Percentiles rank a stretch among this genome's conserved stretches.
These are phyloP conservation scores for Glaciozyma martinii DNA, from an alignment of 768 basidiomycete species.

Conservation along the genomic window DNA sequence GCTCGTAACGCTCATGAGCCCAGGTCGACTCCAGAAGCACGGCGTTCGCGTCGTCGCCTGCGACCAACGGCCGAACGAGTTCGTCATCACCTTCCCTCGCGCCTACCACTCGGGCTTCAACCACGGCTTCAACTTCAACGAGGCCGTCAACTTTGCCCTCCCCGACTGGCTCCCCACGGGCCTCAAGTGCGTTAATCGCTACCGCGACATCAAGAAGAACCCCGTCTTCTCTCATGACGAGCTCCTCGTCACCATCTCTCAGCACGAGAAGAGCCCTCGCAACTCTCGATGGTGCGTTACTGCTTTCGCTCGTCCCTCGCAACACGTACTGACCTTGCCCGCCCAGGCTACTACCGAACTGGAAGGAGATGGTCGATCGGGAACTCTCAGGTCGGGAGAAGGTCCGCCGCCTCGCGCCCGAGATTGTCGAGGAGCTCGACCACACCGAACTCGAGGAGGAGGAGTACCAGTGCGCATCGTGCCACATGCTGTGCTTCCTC, in stretches of 20 bases:
- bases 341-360: slow-evolving; percentile 67
- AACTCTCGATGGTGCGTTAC: slow-evolving; percentile 76
- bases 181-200: slow-evolving; percentile 76
- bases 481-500: slow-evolving; percentile 91
- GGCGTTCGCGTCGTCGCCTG: slow-evolving; percentile 88
- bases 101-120: slow-evolving; percentile 68
- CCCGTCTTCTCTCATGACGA: slow-evolving; percentile 99
- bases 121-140: slow-evolving; percentile 98
- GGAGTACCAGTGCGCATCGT: slow-evolving; percentile 85
- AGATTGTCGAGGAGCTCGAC: slow-evolving; percentile 61
- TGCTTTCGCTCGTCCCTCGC: neutral
- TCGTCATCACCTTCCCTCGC: slow-evolving; percentile 94
- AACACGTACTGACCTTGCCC: neutral
- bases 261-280: slow-evolving; percentile 82
- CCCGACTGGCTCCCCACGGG: slow-evolving; percentile 89
- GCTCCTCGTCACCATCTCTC: slow-evolving; percentile 91
- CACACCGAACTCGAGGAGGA: slow-evolving; percentile 79
- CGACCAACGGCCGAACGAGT: slow-evolving; percentile 94
- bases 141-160: slow-evolving; percentile 95
- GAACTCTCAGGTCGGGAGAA: slow-evolving; percentile 61
- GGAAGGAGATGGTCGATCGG: slow-evolving; percentile 79
- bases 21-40: slow-evolving; percentile 69
- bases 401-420: slow-evolving; percentile 48
- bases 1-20: slow-evolving; percentile 95
- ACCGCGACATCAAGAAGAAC: slow-evolving; percentile 79